Evolutionary conservation across 2,329 filamentous ascomycete species (phyloP).

Genomic region (Hawksworthiomyces lignivorus): DNA sequence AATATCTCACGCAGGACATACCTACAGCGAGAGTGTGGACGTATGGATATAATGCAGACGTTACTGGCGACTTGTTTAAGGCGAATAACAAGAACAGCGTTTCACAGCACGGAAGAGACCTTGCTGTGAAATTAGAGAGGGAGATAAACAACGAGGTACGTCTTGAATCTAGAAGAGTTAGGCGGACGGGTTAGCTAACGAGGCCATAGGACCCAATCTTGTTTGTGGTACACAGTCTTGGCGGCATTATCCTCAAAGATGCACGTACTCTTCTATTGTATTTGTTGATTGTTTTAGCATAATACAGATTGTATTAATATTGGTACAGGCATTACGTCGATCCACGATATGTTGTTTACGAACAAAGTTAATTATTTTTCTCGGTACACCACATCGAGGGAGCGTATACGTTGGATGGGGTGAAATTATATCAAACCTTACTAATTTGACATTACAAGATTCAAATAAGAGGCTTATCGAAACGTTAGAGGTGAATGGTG

Average conservation of each 20-base stretch:
- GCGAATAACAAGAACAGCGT: slow-evolving; percentile 30
- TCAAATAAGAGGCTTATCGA: slow-evolving; percentile 26
- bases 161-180: slow-evolving; percentile 8
- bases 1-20: slow-evolving; percentile 27
- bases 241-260: slow-evolving; percentile 31
- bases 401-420: slow-evolving; percentile 25
- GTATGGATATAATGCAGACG: slow-evolving; percentile 33
- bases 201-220: slow-evolving; percentile 23
- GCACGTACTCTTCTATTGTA: slow-evolving; percentile 15
- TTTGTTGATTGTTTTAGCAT: neutral
- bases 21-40: slow-evolving; percentile 29
- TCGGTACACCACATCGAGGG: slow-evolving; percentile 33
- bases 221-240: slow-evolving; percentile 31
- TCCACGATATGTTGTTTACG: slow-evolving; percentile 19
- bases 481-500: slow-evolving; percentile 24
- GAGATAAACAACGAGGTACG: slow-evolving; percentile 24
- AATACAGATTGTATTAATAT: too few relatives aligned
- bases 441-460: slow-evolving; percentile 24
- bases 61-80: slow-evolving; percentile 26
- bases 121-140: slow-evolving; percentile 22
- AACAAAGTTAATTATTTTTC: slow-evolving; percentile 29
- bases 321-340: slow-evolving; percentile 22
- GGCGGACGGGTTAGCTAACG: neutral
- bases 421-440: slow-evolving; percentile 25
- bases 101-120: slow-evolving; percentile 26